phyloP scores from a whole-genome alignment of 2,329 filamentous ascomycete genomes.

The Ceratocystis smalleyi region DNA sequence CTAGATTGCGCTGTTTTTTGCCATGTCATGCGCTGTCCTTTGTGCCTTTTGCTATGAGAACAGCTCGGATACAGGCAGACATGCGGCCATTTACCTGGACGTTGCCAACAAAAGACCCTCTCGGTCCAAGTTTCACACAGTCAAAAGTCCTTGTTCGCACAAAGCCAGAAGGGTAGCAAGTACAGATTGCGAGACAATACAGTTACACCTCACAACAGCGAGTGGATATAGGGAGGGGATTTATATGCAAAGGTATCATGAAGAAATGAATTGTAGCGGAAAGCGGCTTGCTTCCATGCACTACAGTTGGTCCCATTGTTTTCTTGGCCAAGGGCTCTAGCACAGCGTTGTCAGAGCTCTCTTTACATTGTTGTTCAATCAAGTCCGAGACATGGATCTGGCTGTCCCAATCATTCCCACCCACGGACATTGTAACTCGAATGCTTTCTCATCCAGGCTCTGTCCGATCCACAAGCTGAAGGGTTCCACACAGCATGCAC shows the following conservation, averaged over 20 bases:
- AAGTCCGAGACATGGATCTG: slow-evolving; percentile 9
- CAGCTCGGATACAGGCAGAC: not conserved
- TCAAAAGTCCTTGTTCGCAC: not conserved
- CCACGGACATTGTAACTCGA: not conserved
- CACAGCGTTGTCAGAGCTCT: slow-evolving; percentile 14
- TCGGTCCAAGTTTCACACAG: not conserved
- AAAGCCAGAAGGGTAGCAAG: not conserved
- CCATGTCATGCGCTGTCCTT: not conserved
- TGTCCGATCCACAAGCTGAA: not conserved
- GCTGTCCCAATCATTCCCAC: not conserved
- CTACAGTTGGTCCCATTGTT: not conserved
- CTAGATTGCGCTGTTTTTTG: not conserved
- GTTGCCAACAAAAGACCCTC: not conserved
- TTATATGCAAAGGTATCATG: not conserved
- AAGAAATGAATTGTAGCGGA: not conserved
- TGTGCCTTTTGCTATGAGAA: not conserved
- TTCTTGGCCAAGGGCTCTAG: not conserved
- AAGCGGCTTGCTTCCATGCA: not conserved
- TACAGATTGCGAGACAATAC: not conserved
- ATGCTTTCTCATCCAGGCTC: not conserved
- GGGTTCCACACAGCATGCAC: slow-evolving; percentile 4
- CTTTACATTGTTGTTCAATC: slow-evolving; percentile 17
- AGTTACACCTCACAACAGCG: not conserved
- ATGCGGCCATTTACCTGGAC: not conserved
- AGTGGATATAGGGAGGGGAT: not conserved